These are phyloP conservation scores for Lithospermum erythrorhizon DNA, from an alignment of 257 asterid species.

Conservation along the genomic window DNA sequence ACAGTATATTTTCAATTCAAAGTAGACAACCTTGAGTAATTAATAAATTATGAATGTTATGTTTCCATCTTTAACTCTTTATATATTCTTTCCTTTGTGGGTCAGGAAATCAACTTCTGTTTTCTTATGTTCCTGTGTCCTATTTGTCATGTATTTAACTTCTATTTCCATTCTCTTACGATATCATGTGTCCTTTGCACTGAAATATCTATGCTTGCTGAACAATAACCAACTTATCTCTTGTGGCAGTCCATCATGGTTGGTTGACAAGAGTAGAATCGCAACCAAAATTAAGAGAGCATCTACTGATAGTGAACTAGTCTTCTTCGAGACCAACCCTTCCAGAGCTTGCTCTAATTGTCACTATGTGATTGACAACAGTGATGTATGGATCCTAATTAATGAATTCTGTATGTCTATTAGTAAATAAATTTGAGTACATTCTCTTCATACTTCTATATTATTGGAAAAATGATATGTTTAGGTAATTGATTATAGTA, in stretches of 20 bases:
- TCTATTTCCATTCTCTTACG: background rate
- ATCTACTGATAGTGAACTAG: conserved; percentile 42
- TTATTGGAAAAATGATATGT: no score
- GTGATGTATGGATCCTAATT: conserved; percentile 40
- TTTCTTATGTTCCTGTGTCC: background rate
- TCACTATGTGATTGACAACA: conserved; percentile 57
- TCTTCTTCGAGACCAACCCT: conserved; percentile 78
- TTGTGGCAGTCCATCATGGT: conserved; percentile 65
- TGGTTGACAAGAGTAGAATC: conserved; percentile 71
- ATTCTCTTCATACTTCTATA: background rate
- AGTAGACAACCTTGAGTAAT: no score
- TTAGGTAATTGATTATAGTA: background rate
- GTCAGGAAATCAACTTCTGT: background rate
- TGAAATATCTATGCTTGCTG: background rate
- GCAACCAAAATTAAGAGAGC: conserved; percentile 89
- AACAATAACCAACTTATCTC: background rate
- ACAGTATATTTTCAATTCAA: no score
- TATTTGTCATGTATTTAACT: background rate
- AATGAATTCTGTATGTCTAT: background rate
- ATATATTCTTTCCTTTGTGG: no score
- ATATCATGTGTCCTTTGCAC: background rate
- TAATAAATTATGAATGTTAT: no score
- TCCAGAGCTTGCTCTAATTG: conserved; percentile 82
- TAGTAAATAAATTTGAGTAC: conserved; percentile 5
- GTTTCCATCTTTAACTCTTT: no score